Conservation (phyloP, 2,329 filamentous ascomycete genomes). For the Monosporascus sp. region DNA sequence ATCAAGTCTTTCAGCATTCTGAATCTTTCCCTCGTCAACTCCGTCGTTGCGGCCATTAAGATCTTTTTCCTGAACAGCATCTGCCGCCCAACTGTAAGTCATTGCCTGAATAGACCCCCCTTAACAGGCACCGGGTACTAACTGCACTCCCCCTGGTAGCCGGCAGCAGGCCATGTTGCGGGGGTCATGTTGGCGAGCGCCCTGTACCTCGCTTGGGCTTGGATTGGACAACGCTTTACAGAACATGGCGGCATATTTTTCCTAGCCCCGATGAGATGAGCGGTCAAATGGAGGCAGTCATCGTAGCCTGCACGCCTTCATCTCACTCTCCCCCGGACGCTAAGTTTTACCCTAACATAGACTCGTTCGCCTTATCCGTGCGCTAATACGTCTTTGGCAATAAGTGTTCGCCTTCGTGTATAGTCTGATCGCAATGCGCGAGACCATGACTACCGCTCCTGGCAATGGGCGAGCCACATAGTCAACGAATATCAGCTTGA, state of each 20-base stretch:
- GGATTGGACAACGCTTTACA: conserved; percentile 41
- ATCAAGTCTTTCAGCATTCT: conserved; percentile 42
- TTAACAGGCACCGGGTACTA: neutral
- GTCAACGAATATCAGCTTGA: neutral
- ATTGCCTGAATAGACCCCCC: neutral
- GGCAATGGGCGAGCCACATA: neutral
- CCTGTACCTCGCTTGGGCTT: conserved; percentile 46
- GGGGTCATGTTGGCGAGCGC: conserved; percentile 35
- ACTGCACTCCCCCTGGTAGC: conserved; percentile 25
- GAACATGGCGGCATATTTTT: conserved; percentile 45
- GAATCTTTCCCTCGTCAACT: conserved; percentile 40
- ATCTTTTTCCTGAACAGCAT: conserved; percentile 48
- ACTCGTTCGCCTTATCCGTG: neutral
- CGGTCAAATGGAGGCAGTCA: conserved; percentile 35
- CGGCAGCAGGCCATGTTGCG: conserved; percentile 38
- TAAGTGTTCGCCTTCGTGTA: conserved; percentile 45
- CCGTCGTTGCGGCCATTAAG: conserved; percentile 40
- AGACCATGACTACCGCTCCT: conserved; percentile 21
- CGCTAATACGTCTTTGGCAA: neutral
- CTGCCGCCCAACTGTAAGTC: conserved; percentile 42
- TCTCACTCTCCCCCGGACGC: conserved; percentile 38
- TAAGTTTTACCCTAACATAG: conserved; percentile 27
- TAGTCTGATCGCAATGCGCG: conserved; percentile 44
- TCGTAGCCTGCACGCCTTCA: conserved; percentile 39
- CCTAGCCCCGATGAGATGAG: conserved; percentile 39